A percentile compares a stretch with the other conserved stretches of the same genome.
Conservation (phyloP, 75 land plant genomes). For the Picea sitchensis region DNA sequence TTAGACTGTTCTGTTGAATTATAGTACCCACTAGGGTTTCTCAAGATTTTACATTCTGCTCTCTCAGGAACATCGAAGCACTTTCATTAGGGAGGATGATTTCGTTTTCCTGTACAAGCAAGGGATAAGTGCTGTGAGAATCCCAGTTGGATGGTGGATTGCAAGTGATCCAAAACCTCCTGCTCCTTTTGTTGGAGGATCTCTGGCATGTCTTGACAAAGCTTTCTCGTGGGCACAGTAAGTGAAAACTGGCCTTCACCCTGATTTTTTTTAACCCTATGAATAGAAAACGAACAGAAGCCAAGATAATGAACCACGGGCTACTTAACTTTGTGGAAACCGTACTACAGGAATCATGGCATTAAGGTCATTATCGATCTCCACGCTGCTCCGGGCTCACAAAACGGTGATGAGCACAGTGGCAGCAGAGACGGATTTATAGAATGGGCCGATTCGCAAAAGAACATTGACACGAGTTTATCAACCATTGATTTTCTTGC, state of each 20-base stretch:
- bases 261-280: too few relatives aligned
- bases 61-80: slow-evolving; percentile 24
- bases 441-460: too few relatives aligned
- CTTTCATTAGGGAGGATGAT: slow-evolving; percentile 25
- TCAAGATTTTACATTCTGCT: background rate
- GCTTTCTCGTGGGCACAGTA: slow-evolving; percentile 38
- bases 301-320: background rate
- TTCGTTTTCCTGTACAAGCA: slow-evolving; percentile 18
- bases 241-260: background rate
- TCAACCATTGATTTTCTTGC: too few relatives aligned
- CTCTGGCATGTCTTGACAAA: slow-evolving; percentile 28
- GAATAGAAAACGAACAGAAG: too few relatives aligned
- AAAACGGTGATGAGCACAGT: too few relatives aligned
- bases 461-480: too few relatives aligned
- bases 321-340: background rate
- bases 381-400: too few relatives aligned
- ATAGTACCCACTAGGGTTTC: background rate
- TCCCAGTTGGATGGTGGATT: slow-evolving; percentile 49
- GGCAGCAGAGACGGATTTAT: too few relatives aligned
- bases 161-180: slow-evolving; percentile 30
- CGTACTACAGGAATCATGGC: slow-evolving; percentile 12
- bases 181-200: slow-evolving; percentile 34
- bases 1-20: background rate
- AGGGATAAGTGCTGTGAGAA: slow-evolving; percentile 34
- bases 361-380: slow-evolving; percentile 30